These are phyloP conservation scores for Chrysoporthe puriensis DNA, from an alignment of 2,329 filamentous ascomycete species.

Conservation along the genomic window DNA sequence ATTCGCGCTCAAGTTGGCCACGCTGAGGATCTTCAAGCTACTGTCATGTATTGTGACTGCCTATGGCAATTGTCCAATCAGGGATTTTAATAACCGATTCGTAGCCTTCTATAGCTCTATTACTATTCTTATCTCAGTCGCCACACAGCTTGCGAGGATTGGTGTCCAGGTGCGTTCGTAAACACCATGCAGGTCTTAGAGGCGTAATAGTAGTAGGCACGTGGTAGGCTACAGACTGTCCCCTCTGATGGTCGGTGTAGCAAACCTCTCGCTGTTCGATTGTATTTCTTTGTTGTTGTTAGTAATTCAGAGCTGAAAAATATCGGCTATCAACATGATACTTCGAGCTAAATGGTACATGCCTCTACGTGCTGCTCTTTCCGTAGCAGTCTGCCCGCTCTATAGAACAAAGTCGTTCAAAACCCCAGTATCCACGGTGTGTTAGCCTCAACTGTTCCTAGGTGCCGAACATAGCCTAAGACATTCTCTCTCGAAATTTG, in stretches of 20 bases:
- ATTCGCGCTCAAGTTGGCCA: not conserved
- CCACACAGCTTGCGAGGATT: not conserved
- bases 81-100: not conserved
- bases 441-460: not conserved
- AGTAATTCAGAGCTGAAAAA: not conserved
- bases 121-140: not conserved
- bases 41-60: not conserved
- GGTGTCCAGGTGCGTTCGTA: not conserved
- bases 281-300: not conserved
- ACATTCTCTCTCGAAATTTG: not conserved
- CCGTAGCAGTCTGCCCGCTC: not conserved
- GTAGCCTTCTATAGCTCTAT: not conserved
- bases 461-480: not conserved
- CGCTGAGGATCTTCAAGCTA: not conserved
- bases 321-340: not conserved
- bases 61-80: not conserved
- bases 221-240: not conserved
- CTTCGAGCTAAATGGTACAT: not conserved
- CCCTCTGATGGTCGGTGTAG: not conserved
- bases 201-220: not conserved
- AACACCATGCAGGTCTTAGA: not conserved
- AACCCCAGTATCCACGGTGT: not conserved
- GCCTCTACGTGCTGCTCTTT: not conserved
- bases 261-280: not conserved
- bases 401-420: not conserved